These are phyloP conservation scores for Amanita fuliginea DNA, from an alignment of 768 basidiomycete species.

Conservation along the genomic window DNA sequence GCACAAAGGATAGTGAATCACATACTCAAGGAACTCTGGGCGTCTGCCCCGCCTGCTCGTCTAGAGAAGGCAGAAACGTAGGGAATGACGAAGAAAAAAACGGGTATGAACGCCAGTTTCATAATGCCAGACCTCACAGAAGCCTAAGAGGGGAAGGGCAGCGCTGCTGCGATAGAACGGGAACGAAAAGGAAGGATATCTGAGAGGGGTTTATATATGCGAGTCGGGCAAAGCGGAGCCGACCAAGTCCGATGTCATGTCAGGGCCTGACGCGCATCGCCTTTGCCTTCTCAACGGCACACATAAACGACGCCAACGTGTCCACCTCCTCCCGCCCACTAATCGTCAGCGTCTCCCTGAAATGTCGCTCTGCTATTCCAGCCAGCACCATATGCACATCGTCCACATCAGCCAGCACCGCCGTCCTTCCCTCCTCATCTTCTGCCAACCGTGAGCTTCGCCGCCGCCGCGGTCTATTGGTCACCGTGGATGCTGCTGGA, in stretches of 20 bases:
- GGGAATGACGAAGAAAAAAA: conserved; percentile 26
- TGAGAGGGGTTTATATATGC: background rate
- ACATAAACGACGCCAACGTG: conserved; percentile 74
- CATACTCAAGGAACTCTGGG: conserved; percentile 32
- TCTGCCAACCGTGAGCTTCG: conserved; percentile 67
- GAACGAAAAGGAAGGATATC: conserved; percentile 14
- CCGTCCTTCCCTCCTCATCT: conserved; percentile 46
- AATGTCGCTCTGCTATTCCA: conserved; percentile 62
- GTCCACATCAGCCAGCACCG: conserved; percentile 58
- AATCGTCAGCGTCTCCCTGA: conserved; percentile 41
- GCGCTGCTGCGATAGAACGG: conserved; percentile 39
- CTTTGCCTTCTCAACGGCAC: conserved; percentile 54
- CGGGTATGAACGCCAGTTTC: conserved; percentile 36
- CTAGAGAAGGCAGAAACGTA: conserved; percentile 18
- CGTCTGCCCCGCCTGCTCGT: conserved; percentile 7
- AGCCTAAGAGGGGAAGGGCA: conserved; percentile 30
- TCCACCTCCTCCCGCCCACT: conserved; percentile 64
- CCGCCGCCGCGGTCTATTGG: conserved; percentile 62
- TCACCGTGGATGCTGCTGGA: conserved; percentile 41
- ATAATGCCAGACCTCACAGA: conserved; percentile 40
- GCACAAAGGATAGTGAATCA: background rate
- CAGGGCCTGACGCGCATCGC: conserved; percentile 10
- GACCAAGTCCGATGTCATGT: background rate
- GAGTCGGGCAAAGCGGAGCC: background rate
- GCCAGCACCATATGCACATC: conserved; percentile 63